A percentile compares a stretch with the other conserved stretches of the same genome.
These are phyloP conservation scores for Colletotrichum abscissum DNA, from an alignment of 2,329 filamentous ascomycete species.

Conservation along the genomic window DNA sequence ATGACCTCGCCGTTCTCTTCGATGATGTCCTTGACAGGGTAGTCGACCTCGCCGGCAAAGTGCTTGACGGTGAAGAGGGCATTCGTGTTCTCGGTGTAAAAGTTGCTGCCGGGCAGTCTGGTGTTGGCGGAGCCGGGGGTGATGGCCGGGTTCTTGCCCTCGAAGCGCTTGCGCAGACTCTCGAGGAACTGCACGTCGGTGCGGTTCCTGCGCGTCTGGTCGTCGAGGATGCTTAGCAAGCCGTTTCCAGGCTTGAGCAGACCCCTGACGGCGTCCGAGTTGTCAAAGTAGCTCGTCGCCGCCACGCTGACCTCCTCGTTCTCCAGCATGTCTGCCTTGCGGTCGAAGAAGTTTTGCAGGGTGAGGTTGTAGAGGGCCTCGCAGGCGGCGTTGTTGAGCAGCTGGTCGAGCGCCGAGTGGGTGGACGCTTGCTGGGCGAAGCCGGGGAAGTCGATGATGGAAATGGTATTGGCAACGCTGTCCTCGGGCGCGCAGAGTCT, in stretches of 20 bases:
- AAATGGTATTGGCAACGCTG: constrained; percentile 90
- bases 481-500: constrained; percentile 89
- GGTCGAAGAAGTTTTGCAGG: constrained; percentile 95
- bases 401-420: constrained; percentile 87
- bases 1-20: constrained; percentile 98
- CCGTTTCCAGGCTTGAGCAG: constrained; percentile 94
- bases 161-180: constrained; percentile 90
- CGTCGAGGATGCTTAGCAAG: constrained; percentile 91
- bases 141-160: constrained; percentile 93
- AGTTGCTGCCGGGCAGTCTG: constrained; percentile 88
- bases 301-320: constrained; percentile 92
- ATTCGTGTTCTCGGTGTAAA: constrained; percentile 82
- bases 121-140: constrained; percentile 79
- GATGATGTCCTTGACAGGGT: constrained; percentile 85
- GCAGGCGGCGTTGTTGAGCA: constrained; percentile 93
- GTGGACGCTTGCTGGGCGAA: constrained; percentile 89
- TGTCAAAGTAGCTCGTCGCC: constrained; percentile 97
- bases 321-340: constrained; percentile 92
- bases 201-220: constrained; percentile 90
- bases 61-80: constrained; percentile 92
- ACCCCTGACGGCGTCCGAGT: constrained; percentile 92
- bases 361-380: constrained; percentile 95
- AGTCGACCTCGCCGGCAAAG: constrained; percentile 97
- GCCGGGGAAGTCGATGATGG: constrained; percentile 95
- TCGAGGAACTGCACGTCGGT: constrained; percentile 92